Evolutionary conservation across 2,329 filamentous ascomycete species (phyloP).

Genomic region (Penicillium hordei): DNA sequence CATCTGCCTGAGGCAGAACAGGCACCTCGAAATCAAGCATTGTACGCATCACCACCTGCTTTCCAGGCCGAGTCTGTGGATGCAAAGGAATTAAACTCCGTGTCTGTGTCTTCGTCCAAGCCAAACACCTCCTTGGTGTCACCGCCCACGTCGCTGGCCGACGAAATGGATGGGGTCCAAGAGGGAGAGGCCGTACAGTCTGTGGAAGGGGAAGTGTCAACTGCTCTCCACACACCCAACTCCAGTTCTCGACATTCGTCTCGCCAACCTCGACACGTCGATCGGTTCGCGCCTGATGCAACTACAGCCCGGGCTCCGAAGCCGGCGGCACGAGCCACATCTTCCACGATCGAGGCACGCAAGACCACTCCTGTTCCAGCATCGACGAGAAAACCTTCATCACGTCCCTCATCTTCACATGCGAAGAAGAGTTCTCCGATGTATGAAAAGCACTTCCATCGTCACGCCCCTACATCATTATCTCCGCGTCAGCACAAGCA

Average conservation of each 20-base stretch:
- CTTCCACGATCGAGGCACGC: constrained; percentile 18
- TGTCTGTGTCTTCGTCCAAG: constrained; percentile 30
- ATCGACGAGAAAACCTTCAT: constrained; percentile 34
- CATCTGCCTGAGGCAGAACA: constrained; percentile 18
- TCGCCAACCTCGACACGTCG: constrained; percentile 44
- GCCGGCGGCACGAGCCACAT: constrained; percentile 22
- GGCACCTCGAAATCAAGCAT: constrained; percentile 23
- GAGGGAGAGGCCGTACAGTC: constrained; percentile 32
- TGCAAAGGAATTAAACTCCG: constrained; percentile 28
- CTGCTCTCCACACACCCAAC: constrained; percentile 38
- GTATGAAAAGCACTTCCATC: constrained; percentile 40
- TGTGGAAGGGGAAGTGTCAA: constrained; percentile 31
- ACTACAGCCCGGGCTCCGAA: constrained; percentile 27
- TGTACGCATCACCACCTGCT: constrained; percentile 41
- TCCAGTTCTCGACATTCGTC: constrained; percentile 47
- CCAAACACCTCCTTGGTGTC: constrained; percentile 44
- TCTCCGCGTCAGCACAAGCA: constrained; percentile 33
- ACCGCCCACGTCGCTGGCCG: constrained; percentile 46
- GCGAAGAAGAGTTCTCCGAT: constrained; percentile 40
- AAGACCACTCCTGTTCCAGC: constrained; percentile 32
- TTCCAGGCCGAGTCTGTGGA: constrained; percentile 37
- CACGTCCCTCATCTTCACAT: constrained; percentile 41
- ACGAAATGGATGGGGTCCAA: constrained; percentile 40
- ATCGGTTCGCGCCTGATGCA: constrained; percentile 41
- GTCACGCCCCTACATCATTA: constrained; percentile 22